Evolutionary conservation across 495 filamentous ascomycete genomes (phyloP), one percentile per base, ranked within the genome.

Genomic region (Hypoxylon fuscum): DNA sequence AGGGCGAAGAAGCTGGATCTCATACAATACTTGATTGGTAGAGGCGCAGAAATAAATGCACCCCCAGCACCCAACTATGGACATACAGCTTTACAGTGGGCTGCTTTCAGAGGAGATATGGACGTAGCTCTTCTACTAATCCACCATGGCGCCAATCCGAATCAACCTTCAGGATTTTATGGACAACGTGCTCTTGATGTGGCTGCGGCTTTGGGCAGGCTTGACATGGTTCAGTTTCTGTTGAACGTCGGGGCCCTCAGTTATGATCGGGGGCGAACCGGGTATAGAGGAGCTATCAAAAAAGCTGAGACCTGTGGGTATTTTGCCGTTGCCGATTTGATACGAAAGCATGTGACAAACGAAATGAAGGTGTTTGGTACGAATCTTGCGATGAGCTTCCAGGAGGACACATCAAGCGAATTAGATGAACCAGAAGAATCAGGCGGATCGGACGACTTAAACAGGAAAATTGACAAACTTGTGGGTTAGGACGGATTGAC

Each of bases 201-300:
- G 17, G 59, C 61, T 56, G 57, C 56, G 38, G 0, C 0, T 6
- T 0, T 15, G 2, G 53, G 51, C 14, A 56, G 68, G 49, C 25
- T 67, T 34, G 64, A 67, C 10, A 43, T 54, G 49, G 31, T 62
- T 8, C 11, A 67, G 12, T 42, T 59, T 23, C 43, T 67, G 14
- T 45, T 67, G 10, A 62, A 55, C 6, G 35, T 54, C 1, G 64
- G 64, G 1, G 64, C 57, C 8, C 23, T 53, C 1, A 67, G 64
- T 20, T 14, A 55, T 12, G 14, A 20, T 31, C 41, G 23, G 12
- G 63, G 63, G 9, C 17, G 48, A 14, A 62, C 51, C 3, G 58
- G 58, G 25, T 67, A 67, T 18, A 45, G 58, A 41, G 57, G 63
- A 11, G 63, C 63, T 15, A 66, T 66, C 23, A 12, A 14, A 10